Conservation (phyloP, 1,284 basidiomycete species). For the Chondrostereum purpureum region DNA sequence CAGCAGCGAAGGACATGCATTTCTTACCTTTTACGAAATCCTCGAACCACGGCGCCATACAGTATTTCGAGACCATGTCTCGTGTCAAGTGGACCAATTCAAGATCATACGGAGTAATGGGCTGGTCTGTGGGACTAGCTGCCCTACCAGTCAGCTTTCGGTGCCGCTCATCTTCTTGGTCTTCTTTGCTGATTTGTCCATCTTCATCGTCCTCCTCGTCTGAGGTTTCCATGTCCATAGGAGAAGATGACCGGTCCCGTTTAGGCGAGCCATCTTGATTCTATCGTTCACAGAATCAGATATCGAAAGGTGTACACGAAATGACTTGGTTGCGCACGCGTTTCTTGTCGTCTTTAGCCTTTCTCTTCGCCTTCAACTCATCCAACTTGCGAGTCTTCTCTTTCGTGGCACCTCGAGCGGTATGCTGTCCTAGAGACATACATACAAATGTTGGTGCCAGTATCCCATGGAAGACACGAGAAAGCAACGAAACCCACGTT, state of each 20-base stretch:
- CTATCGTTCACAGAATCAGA: constrained; percentile 18
- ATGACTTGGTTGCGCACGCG: constrained; percentile 36
- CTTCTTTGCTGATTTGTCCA: constrained; percentile 62
- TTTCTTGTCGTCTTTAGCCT: constrained; percentile 73
- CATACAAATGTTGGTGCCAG: constrained; percentile 3
- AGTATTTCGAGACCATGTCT: constrained; percentile 56
- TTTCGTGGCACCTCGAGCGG: constrained; percentile 73
- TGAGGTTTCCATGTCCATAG: constrained; percentile 77
- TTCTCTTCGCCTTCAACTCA: constrained; percentile 77
- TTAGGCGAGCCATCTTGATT: constrained; percentile 48
- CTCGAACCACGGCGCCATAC: constrained; percentile 70
- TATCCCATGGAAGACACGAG: not conserved
- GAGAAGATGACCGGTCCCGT: constrained; percentile 62
- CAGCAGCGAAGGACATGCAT: too few species aligned
- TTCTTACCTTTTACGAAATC: constrained; percentile 70
- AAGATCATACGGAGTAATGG: constrained; percentile 49
- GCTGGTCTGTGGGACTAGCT: constrained; percentile 40
- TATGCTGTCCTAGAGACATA: constrained; percentile 54
- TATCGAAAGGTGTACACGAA: constrained; percentile 9
- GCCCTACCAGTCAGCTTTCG: constrained; percentile 43
- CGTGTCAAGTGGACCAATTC: constrained; percentile 56
- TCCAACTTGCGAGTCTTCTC: constrained; percentile 78
- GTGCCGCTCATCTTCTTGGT: constrained; percentile 65
- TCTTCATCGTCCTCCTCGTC: constrained; percentile 62
- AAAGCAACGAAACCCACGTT: constrained; percentile 43